Evolutionary conservation across 306 rosid species (phyloP).

Genomic region (Quercus wislizeni): DNA sequence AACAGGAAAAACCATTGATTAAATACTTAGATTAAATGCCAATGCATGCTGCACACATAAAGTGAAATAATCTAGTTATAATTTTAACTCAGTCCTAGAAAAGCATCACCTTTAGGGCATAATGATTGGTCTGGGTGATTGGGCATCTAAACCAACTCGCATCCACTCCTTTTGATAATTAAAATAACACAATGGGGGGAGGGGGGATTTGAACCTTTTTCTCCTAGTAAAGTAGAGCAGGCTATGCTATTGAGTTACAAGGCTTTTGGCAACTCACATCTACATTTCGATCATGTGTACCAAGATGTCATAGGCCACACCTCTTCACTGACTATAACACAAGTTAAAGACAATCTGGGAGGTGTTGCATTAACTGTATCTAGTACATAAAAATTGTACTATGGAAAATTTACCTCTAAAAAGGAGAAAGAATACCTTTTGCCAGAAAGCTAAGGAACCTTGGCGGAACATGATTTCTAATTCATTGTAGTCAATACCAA

Average conservation of each 20-base stretch:
- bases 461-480: constrained; percentile 65
- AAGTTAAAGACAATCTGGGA: neutral
- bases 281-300: neutral
- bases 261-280: neutral
- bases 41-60: neutral
- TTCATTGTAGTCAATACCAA: constrained; percentile 56
- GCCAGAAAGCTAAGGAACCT: constrained; percentile 74
- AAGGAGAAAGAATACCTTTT: constrained; percentile 23
- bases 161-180: too few species aligned
- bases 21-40: neutral
- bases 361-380: neutral
- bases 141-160: too few species aligned
- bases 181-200: too few species aligned
- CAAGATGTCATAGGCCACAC: neutral
- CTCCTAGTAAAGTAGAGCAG: too few species aligned
- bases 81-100: neutral
- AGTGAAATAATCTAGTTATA: neutral
- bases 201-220: too few species aligned
- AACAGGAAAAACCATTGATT: neutral
- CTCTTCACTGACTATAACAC: neutral
- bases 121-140: too few species aligned
- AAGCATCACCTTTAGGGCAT: neutral
- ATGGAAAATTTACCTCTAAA: neutral
- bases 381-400: neutral
- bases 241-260: neutral